These are phyloP conservation scores for Daedaleopsis nitida DNA, from an alignment of 768 basidiomycete genomes.

Conservation along the genomic window DNA sequence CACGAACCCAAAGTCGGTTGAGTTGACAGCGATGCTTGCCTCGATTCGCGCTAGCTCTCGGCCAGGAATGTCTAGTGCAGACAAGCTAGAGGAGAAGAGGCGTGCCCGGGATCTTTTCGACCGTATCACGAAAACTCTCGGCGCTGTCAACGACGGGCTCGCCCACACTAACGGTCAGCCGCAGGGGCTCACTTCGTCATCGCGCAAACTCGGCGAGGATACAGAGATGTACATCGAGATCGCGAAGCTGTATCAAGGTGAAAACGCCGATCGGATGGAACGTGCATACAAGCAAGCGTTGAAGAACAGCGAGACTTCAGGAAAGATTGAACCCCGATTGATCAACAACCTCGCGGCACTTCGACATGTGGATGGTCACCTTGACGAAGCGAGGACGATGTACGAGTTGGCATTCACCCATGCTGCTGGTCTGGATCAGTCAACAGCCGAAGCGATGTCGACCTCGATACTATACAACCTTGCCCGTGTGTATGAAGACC, in stretches of 20 bases:
- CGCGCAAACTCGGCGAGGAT: slow-evolving; percentile 70
- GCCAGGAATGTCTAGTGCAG: slow-evolving; percentile 75
- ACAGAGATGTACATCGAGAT: slow-evolving; percentile 90
- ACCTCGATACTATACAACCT: slow-evolving; percentile 91
- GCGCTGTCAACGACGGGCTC: slow-evolving; percentile 55
- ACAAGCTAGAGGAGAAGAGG: slow-evolving; percentile 67
- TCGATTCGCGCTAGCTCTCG: slow-evolving; percentile 83
- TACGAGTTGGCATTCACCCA: slow-evolving; percentile 77
- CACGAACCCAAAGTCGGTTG: slow-evolving; percentile 60
- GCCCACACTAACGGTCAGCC: slow-evolving; percentile 28
- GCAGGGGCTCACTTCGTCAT: slow-evolving; percentile 28
- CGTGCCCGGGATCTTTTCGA: slow-evolving; percentile 85
- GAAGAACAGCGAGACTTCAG: slow-evolving; percentile 53
- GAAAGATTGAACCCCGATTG: slow-evolving; percentile 61
- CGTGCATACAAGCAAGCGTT: slow-evolving; percentile 76
- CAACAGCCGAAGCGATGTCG: slow-evolving; percentile 66
- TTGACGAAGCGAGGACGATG: slow-evolving; percentile 55
- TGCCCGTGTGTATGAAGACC: slow-evolving; percentile 88
- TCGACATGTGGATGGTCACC: slow-evolving; percentile 66
- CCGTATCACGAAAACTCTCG: slow-evolving; percentile 65
- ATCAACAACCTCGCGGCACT: slow-evolving; percentile 82
- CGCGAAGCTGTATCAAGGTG: slow-evolving; percentile 85
- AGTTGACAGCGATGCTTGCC: slow-evolving; percentile 88
- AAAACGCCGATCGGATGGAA: slow-evolving; percentile 71
- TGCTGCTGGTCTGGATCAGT: slow-evolving; percentile 47